Conservation (phyloP, 2,329 filamentous ascomycete genomes). For the Fusarium virguliforme region DNA sequence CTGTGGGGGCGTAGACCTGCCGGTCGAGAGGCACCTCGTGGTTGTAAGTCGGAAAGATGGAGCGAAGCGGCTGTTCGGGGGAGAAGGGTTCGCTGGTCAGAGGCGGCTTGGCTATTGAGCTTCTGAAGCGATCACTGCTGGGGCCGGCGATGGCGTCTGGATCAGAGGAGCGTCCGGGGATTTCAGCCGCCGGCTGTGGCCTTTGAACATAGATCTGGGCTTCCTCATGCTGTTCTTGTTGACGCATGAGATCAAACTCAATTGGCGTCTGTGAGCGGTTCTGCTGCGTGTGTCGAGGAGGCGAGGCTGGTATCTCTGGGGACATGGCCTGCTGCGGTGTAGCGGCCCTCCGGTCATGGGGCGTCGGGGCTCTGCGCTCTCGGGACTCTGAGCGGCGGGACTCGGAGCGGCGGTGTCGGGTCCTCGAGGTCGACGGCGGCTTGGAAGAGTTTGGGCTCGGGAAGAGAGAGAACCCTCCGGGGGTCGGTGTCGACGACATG, state of each 20-base stretch:
- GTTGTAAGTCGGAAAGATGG: slow-evolving; percentile 85
- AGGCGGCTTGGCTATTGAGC: slow-evolving; percentile 72
- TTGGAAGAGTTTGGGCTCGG: slow-evolving; percentile 65
- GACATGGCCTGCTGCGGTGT: slow-evolving; percentile 45
- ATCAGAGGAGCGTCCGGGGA: slow-evolving; percentile 64
- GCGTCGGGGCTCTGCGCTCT: slow-evolving; percentile 57
- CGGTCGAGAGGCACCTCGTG: slow-evolving; percentile 75
- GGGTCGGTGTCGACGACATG: slow-evolving; percentile 60
- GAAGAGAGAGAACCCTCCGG: slow-evolving; percentile 72
- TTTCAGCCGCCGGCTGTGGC: slow-evolving; percentile 60
- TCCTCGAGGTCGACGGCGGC: slow-evolving; percentile 54
- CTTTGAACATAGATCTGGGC: slow-evolving; percentile 55
- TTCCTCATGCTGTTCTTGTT: slow-evolving; percentile 46
- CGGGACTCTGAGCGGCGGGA: slow-evolving; percentile 56
- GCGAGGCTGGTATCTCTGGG: slow-evolving; percentile 43
- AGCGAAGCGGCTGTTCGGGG: slow-evolving; percentile 66
- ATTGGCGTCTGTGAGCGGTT: slow-evolving; percentile 55
- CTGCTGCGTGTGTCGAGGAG: slow-evolving; percentile 51
- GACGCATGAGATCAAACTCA: slow-evolving; percentile 54
- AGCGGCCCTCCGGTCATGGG: slow-evolving; percentile 52
- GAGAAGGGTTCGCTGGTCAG: slow-evolving; percentile 56
- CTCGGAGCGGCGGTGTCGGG: slow-evolving; percentile 59
- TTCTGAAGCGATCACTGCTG: slow-evolving; percentile 67
- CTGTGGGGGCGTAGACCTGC: slow-evolving; percentile 80
- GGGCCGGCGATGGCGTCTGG: slow-evolving; percentile 67